Conservation (phyloP, 305 asterid species). For the Fraxinus sp. region DNA sequence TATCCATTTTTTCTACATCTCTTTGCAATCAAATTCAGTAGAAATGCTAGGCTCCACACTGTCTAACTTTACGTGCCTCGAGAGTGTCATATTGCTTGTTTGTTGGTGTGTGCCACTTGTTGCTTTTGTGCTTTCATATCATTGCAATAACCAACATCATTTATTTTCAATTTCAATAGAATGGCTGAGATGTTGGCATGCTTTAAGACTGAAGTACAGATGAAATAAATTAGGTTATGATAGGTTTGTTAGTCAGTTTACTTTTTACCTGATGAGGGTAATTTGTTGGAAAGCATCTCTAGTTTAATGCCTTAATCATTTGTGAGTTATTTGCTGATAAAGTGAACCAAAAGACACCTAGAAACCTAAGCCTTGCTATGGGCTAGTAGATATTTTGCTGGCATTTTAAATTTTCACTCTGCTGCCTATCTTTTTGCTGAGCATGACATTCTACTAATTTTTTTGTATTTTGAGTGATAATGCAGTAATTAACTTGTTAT, state of each 20-base stretch:
- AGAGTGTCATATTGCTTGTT: constrained; percentile 9
- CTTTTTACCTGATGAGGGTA: neutral
- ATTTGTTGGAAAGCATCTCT: neutral
- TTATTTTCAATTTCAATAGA: neutral
- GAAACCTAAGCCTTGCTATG: neutral
- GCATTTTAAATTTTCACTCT: neutral
- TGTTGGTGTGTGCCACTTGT: neutral
- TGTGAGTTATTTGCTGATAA: constrained; percentile 45
- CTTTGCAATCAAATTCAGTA: neutral
- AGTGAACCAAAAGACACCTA: neutral
- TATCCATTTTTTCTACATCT: neutral
- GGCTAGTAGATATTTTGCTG: neutral
- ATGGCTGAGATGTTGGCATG: neutral
- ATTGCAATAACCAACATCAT: neutral
- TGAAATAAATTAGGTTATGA: constrained; percentile 25
- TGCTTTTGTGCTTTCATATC: neutral
- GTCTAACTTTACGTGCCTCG: neutral
- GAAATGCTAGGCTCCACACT: neutral
- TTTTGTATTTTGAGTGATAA: constrained; percentile 39
- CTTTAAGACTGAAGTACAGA: neutral
- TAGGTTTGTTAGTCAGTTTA: neutral
- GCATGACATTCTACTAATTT: neutral
- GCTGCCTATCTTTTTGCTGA: constrained; percentile 16
- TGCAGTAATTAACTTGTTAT: neutral
- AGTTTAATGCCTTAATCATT: neutral